Evolutionary conservation across 2,329 filamentous ascomycete genomes (phyloP).

Genomic region (Nothophaeocryptopus gaeumannii): DNA sequence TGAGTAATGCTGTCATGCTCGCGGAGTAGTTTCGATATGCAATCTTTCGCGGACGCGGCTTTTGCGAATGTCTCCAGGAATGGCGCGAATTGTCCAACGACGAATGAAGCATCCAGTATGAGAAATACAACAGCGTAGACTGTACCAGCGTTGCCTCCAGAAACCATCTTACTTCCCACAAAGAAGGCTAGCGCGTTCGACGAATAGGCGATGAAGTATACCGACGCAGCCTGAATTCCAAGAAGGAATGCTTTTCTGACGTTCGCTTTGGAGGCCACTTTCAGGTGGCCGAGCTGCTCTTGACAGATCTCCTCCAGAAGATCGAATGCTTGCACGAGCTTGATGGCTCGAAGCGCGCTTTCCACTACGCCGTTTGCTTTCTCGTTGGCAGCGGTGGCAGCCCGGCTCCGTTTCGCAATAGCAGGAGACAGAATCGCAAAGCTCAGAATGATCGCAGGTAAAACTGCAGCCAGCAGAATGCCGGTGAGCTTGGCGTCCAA

Average conservation of each 20-base stretch:
- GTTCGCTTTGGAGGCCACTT: slow-evolving; percentile 36
- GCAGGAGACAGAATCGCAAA: slow-evolving; percentile 43
- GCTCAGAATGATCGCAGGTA: slow-evolving; percentile 48
- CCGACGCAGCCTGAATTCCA: slow-evolving; percentile 42
- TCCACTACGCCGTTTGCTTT: slow-evolving; percentile 46
- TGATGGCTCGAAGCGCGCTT: slow-evolving; percentile 46
- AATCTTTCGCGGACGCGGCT: slow-evolving; percentile 52
- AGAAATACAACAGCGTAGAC: slow-evolving; percentile 64
- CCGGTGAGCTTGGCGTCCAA: slow-evolving; percentile 43
- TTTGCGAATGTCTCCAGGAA: slow-evolving; percentile 56
- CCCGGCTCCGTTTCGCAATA: slow-evolving; percentile 41
- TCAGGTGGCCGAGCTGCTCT: slow-evolving; percentile 37
- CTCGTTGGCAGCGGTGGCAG: slow-evolving; percentile 39
- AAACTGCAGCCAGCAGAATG: slow-evolving; percentile 46
- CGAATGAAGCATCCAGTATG: slow-evolving; percentile 62
- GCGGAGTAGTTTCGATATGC: slow-evolving; percentile 46
- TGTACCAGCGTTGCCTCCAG: slow-evolving; percentile 43
- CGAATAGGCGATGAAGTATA: slow-evolving; percentile 47
- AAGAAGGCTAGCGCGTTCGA: slow-evolving; percentile 49
- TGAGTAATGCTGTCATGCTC: not conserved
- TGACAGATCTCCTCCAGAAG: slow-evolving; percentile 41
- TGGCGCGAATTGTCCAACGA: slow-evolving; percentile 62
- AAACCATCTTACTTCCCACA: slow-evolving; percentile 38
- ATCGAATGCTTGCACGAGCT: slow-evolving; percentile 50
- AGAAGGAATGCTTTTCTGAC: slow-evolving; percentile 42